Conservation (phyloP, 441 rosid genomes). For the Erodium trifolium region DNA sequence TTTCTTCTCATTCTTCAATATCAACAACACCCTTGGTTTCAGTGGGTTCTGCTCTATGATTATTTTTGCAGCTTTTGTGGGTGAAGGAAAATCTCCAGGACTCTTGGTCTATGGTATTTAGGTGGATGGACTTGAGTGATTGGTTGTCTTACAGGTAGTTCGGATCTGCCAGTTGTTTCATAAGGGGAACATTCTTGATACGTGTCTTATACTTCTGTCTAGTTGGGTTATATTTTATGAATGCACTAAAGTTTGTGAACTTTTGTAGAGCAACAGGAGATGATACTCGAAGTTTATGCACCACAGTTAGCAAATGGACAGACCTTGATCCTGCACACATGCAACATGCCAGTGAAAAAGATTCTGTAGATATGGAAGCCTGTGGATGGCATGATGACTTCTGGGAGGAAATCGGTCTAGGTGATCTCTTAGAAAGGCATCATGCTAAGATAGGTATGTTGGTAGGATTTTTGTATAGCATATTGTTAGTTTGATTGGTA, state of each 20-base stretch:
- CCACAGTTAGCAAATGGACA: constrained; percentile 95
- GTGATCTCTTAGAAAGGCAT: constrained; percentile 81
- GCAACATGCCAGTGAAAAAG: constrained; percentile 64
- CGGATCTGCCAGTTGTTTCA: constrained; percentile 13
- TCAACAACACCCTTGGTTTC: too few relatives aligned
- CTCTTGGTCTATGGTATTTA: constrained; percentile 87
- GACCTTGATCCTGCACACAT: constrained; percentile 98
- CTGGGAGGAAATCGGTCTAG: constrained; percentile 98
- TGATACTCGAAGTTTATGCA: constrained; percentile 91
- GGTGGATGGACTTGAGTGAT: constrained; percentile 99
- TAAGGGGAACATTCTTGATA: constrained; percentile 3
- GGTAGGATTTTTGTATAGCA: constrained; percentile 12
- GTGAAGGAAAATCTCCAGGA: constrained; percentile 87
- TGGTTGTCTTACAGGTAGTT: constrained; percentile 82
- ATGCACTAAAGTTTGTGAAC: constrained; percentile 15
- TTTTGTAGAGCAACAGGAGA: constrained; percentile 78
- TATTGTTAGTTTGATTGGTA: background rate
- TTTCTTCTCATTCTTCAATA: background rate
- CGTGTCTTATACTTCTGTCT: background rate
- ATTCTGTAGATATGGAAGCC: constrained; percentile 84
- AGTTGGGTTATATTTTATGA: constrained; percentile 7
- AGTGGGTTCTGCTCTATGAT: background rate
- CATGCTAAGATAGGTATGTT: constrained; percentile 84
- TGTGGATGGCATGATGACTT: constrained; percentile 98
- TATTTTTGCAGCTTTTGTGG: constrained; percentile 74